A percentile compares a stretch with the other conserved stretches of the same genome.
phyloP scores from a whole-genome alignment of 176 grass and related monocot genomes.

The Oryza brachyantha region DNA sequence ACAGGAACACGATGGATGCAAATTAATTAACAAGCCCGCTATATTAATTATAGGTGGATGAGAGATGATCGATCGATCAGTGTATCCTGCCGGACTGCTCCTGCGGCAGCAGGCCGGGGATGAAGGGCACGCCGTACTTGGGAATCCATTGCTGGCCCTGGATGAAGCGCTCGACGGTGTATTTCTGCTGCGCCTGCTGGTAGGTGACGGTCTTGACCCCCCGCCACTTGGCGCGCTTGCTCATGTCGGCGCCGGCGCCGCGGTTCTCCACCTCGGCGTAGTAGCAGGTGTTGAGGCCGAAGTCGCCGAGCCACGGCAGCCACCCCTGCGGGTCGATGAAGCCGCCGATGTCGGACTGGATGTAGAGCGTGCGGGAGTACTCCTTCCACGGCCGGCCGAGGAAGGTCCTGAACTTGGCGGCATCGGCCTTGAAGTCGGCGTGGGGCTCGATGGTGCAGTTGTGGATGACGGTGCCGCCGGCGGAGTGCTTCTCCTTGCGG shows the following conservation, averaged over 20 bases:
- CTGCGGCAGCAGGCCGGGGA: conserved; percentile 48
- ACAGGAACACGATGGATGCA: background rate
- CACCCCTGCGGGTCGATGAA: conserved; percentile 65
- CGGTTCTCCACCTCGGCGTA: conserved; percentile 75
- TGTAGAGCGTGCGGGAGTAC: conserved; percentile 66
- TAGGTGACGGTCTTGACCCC: conserved; percentile 47
- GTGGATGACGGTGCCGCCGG: conserved; percentile 54
- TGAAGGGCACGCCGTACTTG: conserved; percentile 50
- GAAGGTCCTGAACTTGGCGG: conserved; percentile 25
- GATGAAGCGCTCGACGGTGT: conserved; percentile 68
- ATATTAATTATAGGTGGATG: background rate
- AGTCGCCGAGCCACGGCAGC: conserved; percentile 63
- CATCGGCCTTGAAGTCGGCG: conserved; percentile 21
- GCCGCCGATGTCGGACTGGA: conserved; percentile 62
- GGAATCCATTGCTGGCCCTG: conserved; percentile 65
- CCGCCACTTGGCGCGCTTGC: conserved; percentile 53
- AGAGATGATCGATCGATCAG: background rate
- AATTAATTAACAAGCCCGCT: background rate
- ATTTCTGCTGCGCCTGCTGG: conserved; percentile 40
- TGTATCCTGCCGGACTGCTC: conserved; percentile 27
- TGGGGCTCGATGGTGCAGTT: conserved; percentile 71
- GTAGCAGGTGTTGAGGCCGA: conserved; percentile 67
- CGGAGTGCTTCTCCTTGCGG: conserved; percentile 40
- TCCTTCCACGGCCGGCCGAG: conserved; percentile 80
- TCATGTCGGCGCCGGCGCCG: conserved; percentile 43